These are phyloP conservation scores for Starmerella sirachaensis DNA, from an alignment of 805 yeast species.

Conservation along the genomic window DNA sequence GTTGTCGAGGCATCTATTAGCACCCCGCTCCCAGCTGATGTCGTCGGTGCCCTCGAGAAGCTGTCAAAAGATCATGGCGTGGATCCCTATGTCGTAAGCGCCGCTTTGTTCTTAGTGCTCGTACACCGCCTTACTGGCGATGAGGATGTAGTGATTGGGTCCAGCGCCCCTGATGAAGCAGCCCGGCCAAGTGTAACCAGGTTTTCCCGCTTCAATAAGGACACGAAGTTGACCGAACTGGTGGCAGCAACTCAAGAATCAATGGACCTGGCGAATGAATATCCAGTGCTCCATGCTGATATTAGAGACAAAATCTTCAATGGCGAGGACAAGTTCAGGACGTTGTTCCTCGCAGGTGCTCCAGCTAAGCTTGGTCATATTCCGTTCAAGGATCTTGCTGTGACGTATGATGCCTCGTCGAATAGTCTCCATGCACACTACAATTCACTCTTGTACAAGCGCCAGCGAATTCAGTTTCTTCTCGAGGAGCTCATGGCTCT, in stretches of 20 bases:
- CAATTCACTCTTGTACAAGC: slow-evolving; percentile 63
- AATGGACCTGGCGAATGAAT: slow-evolving; percentile 24
- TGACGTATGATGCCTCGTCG: slow-evolving; percentile 49
- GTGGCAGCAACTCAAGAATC: slow-evolving; percentile 35
- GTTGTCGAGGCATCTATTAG: slow-evolving; percentile 49
- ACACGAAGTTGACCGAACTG: slow-evolving; percentile 39
- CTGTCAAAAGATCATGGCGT: slow-evolving; percentile 20
- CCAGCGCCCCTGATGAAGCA: slow-evolving; percentile 34
- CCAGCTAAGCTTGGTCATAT: slow-evolving; percentile 22
- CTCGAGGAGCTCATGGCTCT: slow-evolving; percentile 54
- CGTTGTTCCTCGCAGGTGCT: slow-evolving; percentile 10
- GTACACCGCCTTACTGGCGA: slow-evolving; percentile 81
- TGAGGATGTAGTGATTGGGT: slow-evolving; percentile 83
- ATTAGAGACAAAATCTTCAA: slow-evolving; percentile 39
- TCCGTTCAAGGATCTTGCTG: slow-evolving; percentile 14
- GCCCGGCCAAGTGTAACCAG: slow-evolving; percentile 38
- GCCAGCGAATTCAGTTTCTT: slow-evolving; percentile 54
- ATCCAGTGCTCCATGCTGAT: slow-evolving; percentile 42
- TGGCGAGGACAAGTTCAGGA: slow-evolving; percentile 13
- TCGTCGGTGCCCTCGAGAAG: slow-evolving; percentile 16
- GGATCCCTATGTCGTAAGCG: slow-evolving; percentile 39
- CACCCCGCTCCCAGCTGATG: slow-evolving; percentile 25
- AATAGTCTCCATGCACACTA: slow-evolving; percentile 36
- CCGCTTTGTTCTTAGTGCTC: slow-evolving; percentile 58
- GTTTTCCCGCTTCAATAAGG: slow-evolving; percentile 35